A percentile compares a stretch with the other conserved stretches of the same genome.
Evolutionary conservation across 1,139 yeast species (phyloP).

Genomic region (Taphrina sp.): DNA sequence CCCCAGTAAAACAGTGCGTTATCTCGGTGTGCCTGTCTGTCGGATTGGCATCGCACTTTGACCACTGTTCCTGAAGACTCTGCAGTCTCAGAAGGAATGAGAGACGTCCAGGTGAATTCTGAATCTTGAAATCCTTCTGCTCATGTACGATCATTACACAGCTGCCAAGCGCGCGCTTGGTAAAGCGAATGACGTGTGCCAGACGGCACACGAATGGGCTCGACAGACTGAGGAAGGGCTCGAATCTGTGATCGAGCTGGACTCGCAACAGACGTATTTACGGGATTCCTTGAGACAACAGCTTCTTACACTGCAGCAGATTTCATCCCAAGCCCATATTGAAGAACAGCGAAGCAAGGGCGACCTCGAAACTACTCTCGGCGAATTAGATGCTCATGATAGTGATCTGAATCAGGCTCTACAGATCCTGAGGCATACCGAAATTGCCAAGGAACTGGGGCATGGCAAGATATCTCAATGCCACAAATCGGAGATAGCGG

Average conservation of each 20-base stretch:
- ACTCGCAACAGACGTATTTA: not conserved
- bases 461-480: not conserved
- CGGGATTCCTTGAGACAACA: conserved; percentile 16
- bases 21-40: too few species aligned
- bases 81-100: too few species aligned
- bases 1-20: too few species aligned
- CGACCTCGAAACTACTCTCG: not conserved
- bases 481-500: not conserved
- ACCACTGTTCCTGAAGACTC: too few species aligned
- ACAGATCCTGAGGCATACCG: conserved; percentile 4
- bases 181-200: conserved; percentile 10
- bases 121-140: too few species aligned
- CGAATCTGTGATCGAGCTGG: not conserved
- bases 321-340: not conserved
- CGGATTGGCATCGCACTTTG: too few species aligned
- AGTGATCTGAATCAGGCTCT: conserved; percentile 16
- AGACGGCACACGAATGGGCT: conserved; percentile 9
- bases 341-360: conserved; percentile 10
- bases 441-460: not conserved
- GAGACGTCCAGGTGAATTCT: too few species aligned
- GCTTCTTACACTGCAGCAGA: conserved; percentile 1
- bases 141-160: conserved; percentile 10
- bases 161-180: conserved; percentile 26
- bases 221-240: conserved; percentile 6
- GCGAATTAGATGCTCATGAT: conserved; percentile 17